A percentile compares a stretch with the other conserved stretches of the same genome.
Evolutionary conservation across 306 rosid genomes (phyloP).

Genomic region (Vicia faba): DNA sequence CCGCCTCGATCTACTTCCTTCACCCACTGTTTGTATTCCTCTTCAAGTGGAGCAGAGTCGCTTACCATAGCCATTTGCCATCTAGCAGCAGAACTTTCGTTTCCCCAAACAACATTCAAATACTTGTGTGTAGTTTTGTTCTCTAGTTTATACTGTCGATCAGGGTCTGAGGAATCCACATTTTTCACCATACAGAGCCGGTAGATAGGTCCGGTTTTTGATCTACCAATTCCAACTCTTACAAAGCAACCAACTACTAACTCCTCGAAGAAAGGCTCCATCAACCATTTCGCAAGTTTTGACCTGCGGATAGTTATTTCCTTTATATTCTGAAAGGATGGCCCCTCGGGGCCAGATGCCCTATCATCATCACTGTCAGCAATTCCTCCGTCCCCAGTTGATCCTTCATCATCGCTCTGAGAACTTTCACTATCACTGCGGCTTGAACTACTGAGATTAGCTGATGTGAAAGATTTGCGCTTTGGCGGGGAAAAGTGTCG

Average conservation of each 20-base stretch:
- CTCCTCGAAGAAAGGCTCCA: slow-evolving; percentile 98
- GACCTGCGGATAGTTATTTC: slow-evolving; percentile 85
- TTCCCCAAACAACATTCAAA: slow-evolving; percentile 91
- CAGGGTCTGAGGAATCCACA: slow-evolving; percentile 87
- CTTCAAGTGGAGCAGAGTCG: slow-evolving; percentile 75
- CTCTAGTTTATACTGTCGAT: slow-evolving; percentile 76
- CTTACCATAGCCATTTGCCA: slow-evolving; percentile 99
- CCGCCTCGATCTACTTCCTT: slow-evolving; percentile 84
- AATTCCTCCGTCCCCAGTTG: slow-evolving; percentile 74
- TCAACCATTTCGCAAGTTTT: slow-evolving; percentile 84
- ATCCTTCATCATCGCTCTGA: slow-evolving; percentile 76
- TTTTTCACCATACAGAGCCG: slow-evolving; percentile 90
- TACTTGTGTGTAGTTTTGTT: slow-evolving; percentile 80
- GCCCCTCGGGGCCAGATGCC: slow-evolving; percentile 60
- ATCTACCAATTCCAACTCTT: slow-evolving; percentile 93
- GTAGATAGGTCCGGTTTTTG: slow-evolving; percentile 81
- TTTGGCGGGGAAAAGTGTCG: slow-evolving; percentile 57
- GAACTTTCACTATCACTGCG: slow-evolving; percentile 89
- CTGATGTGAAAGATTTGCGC: slow-evolving; percentile 57
- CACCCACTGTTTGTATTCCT: slow-evolving; percentile 87
- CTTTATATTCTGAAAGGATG: slow-evolving; percentile 74
- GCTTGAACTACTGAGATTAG: slow-evolving; percentile 74
- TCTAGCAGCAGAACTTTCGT: slow-evolving; percentile 87
- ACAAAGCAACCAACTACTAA: slow-evolving; percentile 95
- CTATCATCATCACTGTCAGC: slow-evolving; percentile 83